Percentiles rank a stretch among this genome's conserved stretches.
Evolutionary conservation across 768 basidiomycete species (phyloP).

Genomic region (Termitomyces sp.): DNA sequence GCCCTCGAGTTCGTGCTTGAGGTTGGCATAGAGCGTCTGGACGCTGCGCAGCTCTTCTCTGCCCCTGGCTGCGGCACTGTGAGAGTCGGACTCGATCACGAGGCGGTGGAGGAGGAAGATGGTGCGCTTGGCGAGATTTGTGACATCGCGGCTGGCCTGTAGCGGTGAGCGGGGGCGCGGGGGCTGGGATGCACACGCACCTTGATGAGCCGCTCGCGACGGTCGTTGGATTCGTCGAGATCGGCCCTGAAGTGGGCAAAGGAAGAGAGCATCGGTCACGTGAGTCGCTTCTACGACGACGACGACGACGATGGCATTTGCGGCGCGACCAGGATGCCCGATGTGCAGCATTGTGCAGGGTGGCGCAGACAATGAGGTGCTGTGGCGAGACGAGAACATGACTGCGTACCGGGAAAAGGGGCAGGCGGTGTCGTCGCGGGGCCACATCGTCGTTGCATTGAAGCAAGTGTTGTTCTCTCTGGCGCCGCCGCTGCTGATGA

Average conservation of each 20-base stretch:
- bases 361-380: constrained; percentile 48
- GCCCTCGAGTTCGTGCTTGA: constrained; percentile 58
- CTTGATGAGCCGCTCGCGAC: constrained; percentile 90
- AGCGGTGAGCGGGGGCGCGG: not conserved
- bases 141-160: constrained; percentile 82
- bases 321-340: constrained; percentile 66
- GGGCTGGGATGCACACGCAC: constrained; percentile 25
- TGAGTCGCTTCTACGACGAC: not conserved
- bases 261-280: constrained; percentile 16
- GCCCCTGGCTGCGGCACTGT: constrained; percentile 35
- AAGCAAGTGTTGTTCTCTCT: constrained; percentile 44
- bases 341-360: constrained; percentile 70
- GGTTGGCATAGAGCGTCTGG: constrained; percentile 52
- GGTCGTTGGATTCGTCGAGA: constrained; percentile 81
- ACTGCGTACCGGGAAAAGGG: constrained; percentile 68
- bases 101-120: constrained; percentile 91
- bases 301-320: constrained; percentile 42
- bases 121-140: constrained; percentile 85
- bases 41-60: constrained; percentile 65
- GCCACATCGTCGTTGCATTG: constrained; percentile 70
- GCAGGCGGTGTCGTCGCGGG: constrained; percentile 68
- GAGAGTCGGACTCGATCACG: constrained; percentile 29
- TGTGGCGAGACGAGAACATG: constrained; percentile 76
- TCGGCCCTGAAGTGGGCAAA: constrained; percentile 67
- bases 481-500: not conserved